These are phyloP conservation scores for Acrodontium crateriforme DNA, from an alignment of 2,329 filamentous ascomycete genomes.

Conservation along the genomic window DNA sequence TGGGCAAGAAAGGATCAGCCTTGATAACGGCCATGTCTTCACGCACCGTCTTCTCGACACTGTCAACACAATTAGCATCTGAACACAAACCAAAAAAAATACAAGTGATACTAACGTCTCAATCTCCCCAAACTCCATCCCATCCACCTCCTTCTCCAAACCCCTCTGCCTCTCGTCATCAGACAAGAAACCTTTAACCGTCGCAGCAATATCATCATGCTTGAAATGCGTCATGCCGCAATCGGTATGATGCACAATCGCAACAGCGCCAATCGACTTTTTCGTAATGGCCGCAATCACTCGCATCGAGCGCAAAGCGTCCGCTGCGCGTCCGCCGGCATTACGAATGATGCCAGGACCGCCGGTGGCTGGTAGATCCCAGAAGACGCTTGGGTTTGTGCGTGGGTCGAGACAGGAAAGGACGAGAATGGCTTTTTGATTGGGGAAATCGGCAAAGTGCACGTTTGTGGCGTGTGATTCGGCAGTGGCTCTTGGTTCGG, in stretches of 20 bases:
- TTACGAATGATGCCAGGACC: slow-evolving; percentile 43
- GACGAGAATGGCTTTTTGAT: too few species aligned
- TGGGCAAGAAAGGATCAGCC: slow-evolving; percentile 5
- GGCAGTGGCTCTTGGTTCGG: too few species aligned
- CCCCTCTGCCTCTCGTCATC: slow-evolving; percentile 1
- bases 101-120: slow-evolving; percentile 3
- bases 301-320: slow-evolving; percentile 47
- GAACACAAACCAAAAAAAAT: not conserved
- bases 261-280: slow-evolving; percentile 5
- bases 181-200: slow-evolving; percentile 1
- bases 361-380: slow-evolving; percentile 3
- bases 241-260: slow-evolving; percentile 6
- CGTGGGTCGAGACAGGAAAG: slow-evolving; percentile 3
- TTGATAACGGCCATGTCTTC: slow-evolving; percentile 7
- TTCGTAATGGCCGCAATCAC: slow-evolving; percentile 3
- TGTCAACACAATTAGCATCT: not conserved
- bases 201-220: slow-evolving; percentile 2
- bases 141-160: slow-evolving; percentile 3
- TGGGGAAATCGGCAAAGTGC: not conserved
- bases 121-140: slow-evolving; percentile 4
- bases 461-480: too few species aligned
- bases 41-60: slow-evolving; percentile 5
- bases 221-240: slow-evolving; percentile 6
- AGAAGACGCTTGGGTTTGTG: slow-evolving; percentile 3
- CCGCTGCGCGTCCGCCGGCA: slow-evolving; percentile 34